Evolutionary conservation across 192 early-diverging fungal species (phyloP), one percentile per base, ranked within the genome.

Genomic region (Entomortierella beljakovae): DNA sequence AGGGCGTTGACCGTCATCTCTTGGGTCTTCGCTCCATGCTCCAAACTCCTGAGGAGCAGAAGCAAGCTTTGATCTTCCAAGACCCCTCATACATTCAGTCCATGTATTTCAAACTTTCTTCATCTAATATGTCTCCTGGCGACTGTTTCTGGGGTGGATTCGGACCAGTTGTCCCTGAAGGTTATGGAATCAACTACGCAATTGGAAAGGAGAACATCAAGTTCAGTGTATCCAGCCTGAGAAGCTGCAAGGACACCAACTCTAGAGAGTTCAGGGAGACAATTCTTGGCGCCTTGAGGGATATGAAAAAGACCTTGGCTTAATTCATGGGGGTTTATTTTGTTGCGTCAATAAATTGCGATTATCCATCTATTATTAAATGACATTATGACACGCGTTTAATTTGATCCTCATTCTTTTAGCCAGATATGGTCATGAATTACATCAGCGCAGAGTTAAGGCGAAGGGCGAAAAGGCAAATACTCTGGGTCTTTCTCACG

Each of bases 1-100:
- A 88, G 57, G 97, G 96, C 35, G 92, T 98, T 22, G 97, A 99
- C 80, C 92, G 96, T 38, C 97, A 99, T 81, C 65, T 98, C 76
- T 83, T 97, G 25, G 96, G 94, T 11, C 88, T 98, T 23, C 86
- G 92, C 40, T 87, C 64, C 22, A 90, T 92, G 85, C 89, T 95
- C 71, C 80, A 83, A 42, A 52, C 79, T 0, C 83, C 81, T 22
- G 92, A 92, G 63, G 90, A 92, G 34, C 73, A 85, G 4, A 81
- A 71, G 40, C 52, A 69, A n/a, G 93, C 91, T 42, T 79, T 63
- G 57, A 84, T 98, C 49, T 98, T 97, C 82, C 88, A 83, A 37
- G 96, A 98, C 74, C 89, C 92, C 11, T 88, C 93, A 6, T 96
- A 91, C 64, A 81, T 88, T 48, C 85, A 86, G 60, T 94, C 92